phyloP scores from a whole-genome alignment of 257 asterid genomes.

The Solanum arcanum region DNA sequence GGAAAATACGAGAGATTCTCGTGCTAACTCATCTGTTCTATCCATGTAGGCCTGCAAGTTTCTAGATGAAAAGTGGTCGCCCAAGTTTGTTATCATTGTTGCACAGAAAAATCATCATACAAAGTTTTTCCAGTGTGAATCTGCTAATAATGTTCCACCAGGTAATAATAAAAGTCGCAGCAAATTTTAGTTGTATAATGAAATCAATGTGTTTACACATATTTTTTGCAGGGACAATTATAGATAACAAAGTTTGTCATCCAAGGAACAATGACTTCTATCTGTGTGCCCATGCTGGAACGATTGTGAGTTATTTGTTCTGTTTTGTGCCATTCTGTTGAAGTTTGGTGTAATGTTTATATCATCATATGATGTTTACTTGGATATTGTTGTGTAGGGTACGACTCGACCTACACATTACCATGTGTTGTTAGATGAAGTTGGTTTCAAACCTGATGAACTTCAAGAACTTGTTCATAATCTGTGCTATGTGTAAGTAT shows the following conservation, averaged over 20 bases:
- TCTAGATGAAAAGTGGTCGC: slow-evolving; percentile 70
- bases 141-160: slow-evolving; percentile 83
- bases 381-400: slow-evolving; percentile 34
- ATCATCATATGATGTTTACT: not conserved
- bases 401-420: slow-evolving; percentile 83
- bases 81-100: slow-evolving; percentile 70
- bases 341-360: not conserved
- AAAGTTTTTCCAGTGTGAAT: slow-evolving; percentile 55
- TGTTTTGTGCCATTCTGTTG: not conserved
- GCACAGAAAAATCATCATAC: slow-evolving; percentile 96
- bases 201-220: not conserved
- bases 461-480: slow-evolving; percentile 85
- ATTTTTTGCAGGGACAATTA: slow-evolving; percentile 61
- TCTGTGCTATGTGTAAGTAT: slow-evolving; percentile 77
- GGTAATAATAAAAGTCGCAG: slow-evolving; percentile 21
- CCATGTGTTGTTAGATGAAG: slow-evolving; percentile 64
- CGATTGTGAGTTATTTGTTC: slow-evolving; percentile 45
- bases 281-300: slow-evolving; percentile 85
- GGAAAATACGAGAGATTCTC: not conserved
- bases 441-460: slow-evolving; percentile 74
- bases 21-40: not conserved
- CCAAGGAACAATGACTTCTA: slow-evolving; percentile 89
- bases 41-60: slow-evolving; percentile 68
- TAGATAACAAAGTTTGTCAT: slow-evolving; percentile 74
- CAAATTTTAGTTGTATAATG: not conserved